A percentile compares a stretch with the other conserved stretches of the same genome.
phyloP scores from a whole-genome alignment of 164 flowering plant genomes.

The Umbellularia californica region DNA sequence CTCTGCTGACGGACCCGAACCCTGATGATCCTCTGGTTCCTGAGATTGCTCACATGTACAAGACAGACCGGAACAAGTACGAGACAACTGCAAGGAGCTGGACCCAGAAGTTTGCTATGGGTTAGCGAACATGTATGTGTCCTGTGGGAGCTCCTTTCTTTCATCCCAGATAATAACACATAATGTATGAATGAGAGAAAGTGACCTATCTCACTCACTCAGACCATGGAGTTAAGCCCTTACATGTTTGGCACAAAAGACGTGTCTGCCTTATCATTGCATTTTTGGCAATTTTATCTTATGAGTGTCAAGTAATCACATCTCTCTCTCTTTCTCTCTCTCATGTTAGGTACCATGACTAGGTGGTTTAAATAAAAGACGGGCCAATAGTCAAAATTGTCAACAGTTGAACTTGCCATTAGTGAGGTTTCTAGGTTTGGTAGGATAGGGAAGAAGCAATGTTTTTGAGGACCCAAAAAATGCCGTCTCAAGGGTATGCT shows the following conservation, averaged over 20 bases:
- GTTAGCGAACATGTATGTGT: slow-evolving; percentile 14
- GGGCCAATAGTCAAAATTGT: too few relatives aligned
- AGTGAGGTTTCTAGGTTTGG: background rate
- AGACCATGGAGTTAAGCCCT: background rate
- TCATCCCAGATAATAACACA: background rate
- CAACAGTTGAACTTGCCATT: too few relatives aligned
- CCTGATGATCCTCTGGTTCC: slow-evolving; percentile 59
- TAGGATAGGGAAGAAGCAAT: background rate
- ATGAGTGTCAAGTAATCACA: too few relatives aligned
- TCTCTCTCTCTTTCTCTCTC: background rate
- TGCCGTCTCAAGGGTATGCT: too few relatives aligned
- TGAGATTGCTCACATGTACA: slow-evolving; percentile 62
- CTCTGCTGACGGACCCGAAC: slow-evolving; percentile 50
- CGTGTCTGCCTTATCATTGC: background rate
- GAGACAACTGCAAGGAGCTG: slow-evolving; percentile 42
- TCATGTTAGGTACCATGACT: too few relatives aligned
- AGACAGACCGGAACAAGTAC: slow-evolving; percentile 46
- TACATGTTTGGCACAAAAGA: background rate
- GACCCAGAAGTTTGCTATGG: slow-evolving; percentile 68
- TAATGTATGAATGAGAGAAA: background rate
- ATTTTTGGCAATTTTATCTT: background rate
- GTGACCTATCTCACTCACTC: background rate
- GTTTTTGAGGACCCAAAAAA: too few relatives aligned
- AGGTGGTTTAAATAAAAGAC: too few relatives aligned
- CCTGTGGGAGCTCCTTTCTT: background rate